Percentiles rank a stretch among this genome's conserved stretches.
These are phyloP conservation scores for Puccinia novopanici DNA, from an alignment of 1,284 basidiomycete species.

Conservation along the genomic window DNA sequence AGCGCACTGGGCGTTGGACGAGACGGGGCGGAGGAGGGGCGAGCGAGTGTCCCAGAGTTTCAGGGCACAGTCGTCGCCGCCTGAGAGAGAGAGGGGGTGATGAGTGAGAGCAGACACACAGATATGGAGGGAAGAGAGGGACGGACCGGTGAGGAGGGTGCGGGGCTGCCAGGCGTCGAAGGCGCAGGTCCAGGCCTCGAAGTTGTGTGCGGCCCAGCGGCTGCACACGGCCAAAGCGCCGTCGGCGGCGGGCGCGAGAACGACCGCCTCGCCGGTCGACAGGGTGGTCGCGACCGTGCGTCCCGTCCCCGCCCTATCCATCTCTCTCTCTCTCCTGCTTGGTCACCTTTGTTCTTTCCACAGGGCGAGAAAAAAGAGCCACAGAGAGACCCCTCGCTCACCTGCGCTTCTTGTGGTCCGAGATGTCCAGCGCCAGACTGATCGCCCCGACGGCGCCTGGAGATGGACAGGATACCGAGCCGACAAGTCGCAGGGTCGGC, in stretches of 20 bases:
- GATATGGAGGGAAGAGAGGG: neutral
- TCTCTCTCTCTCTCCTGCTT: too few relatives aligned
- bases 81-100: conserved; percentile 63
- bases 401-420: neutral
- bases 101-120: too few relatives aligned
- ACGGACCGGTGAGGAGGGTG: conserved; percentile 77
- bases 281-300: too few relatives aligned
- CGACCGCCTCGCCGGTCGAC: conserved; percentile 28
- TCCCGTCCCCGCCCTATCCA: too few relatives aligned
- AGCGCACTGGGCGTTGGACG: conserved; percentile 71
- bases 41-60: conserved; percentile 89
- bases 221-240: neutral
- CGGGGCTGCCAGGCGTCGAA: conserved; percentile 82
- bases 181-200: conserved; percentile 89
- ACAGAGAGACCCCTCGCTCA: too few relatives aligned
- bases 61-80: conserved; percentile 87
- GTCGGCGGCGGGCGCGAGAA: neutral
- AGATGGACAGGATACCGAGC: too few relatives aligned
- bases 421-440: conserved; percentile 6
- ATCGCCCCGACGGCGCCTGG: too few relatives aligned
- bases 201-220: conserved; percentile 83
- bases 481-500: too few relatives aligned
- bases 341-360: too few relatives aligned
- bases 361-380: too few relatives aligned
- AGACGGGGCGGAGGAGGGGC: conserved; percentile 67